Evolutionary conservation across 257 asterid genomes (phyloP).

Genomic region (Paulownia fortunei): DNA sequence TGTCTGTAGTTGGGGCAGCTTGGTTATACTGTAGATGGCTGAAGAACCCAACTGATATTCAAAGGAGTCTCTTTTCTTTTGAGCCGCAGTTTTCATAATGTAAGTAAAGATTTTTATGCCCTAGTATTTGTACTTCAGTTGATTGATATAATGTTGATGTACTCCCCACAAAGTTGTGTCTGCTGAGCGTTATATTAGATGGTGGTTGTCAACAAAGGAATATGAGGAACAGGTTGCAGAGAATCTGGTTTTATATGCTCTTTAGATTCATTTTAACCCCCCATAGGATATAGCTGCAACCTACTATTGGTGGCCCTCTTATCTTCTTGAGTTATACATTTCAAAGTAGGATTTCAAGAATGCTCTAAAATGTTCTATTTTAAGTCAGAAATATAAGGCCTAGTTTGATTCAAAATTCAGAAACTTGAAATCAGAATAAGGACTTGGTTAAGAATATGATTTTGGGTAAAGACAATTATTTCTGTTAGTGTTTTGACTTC

Average conservation of each 20-base stretch:
- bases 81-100: conserved; percentile 54
- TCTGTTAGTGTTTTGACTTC: neutral
- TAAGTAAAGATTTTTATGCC: conserved; percentile 40
- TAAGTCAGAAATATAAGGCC: neutral
- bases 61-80: conserved; percentile 71
- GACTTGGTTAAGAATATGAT: neutral
- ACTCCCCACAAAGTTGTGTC: neutral
- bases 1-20: conserved; percentile 87
- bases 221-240: neutral
- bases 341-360: neutral
- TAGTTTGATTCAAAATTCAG: conserved; percentile 9
- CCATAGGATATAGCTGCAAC: conserved; percentile 19
- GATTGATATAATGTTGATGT: neutral
- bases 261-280: neutral
- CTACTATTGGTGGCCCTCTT: neutral
- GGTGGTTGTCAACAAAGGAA: neutral
- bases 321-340: neutral
- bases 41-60: conserved; percentile 76
- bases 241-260: neutral
- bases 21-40: conserved; percentile 82
- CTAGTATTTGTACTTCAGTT: conserved; percentile 8
- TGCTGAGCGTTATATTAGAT: neutral
- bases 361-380: neutral
- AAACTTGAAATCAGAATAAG: neutral
- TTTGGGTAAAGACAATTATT: neutral